A percentile compares a stretch with the other conserved stretches of the same genome.
Evolutionary conservation across 2,329 filamentous ascomycete genomes (phyloP).

Genomic region (Tolypocladium tundrense): DNA sequence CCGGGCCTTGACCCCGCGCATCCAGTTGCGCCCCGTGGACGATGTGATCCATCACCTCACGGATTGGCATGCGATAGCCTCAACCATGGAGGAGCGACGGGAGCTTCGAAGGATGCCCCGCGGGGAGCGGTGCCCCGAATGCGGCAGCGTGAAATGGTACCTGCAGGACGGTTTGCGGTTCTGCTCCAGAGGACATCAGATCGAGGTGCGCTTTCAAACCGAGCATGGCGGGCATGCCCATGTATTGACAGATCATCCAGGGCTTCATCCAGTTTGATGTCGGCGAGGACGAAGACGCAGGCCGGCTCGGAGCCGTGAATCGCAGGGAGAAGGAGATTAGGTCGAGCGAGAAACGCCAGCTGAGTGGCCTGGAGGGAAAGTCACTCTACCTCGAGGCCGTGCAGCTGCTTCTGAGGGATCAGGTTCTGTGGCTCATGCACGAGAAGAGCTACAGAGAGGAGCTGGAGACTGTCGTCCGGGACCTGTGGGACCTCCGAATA

Average conservation of each 20-base stretch:
- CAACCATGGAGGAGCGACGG: constrained; percentile 27
- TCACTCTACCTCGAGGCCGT: constrained; percentile 75
- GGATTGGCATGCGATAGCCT: neutral
- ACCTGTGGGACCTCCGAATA: constrained; percentile 72
- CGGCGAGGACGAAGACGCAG: constrained; percentile 63
- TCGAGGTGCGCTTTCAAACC: constrained; percentile 47
- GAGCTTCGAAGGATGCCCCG: constrained; percentile 40
- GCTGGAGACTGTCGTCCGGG: constrained; percentile 68
- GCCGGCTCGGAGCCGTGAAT: constrained; percentile 42
- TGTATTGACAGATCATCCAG: constrained; percentile 13
- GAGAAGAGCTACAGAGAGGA: constrained; percentile 57
- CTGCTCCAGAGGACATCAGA: constrained; percentile 70
- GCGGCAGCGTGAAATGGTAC: constrained; percentile 63
- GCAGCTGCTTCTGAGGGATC: constrained; percentile 75
- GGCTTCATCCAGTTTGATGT: constrained; percentile 46
- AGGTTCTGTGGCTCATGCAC: constrained; percentile 63
- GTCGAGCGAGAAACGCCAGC: constrained; percentile 43
- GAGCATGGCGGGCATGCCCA: no score
- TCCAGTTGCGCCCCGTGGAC: neutral
- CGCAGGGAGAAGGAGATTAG: constrained; percentile 48
- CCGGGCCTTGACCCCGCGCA: neutral
- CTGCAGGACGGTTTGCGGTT: constrained; percentile 67
- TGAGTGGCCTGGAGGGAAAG: constrained; percentile 57
- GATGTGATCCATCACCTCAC: neutral
- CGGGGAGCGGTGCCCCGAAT: constrained; percentile 49